phyloP scores from a whole-genome alignment of 2,329 filamentous ascomycete genomes.

The Colletotrichum sp. region DNA sequence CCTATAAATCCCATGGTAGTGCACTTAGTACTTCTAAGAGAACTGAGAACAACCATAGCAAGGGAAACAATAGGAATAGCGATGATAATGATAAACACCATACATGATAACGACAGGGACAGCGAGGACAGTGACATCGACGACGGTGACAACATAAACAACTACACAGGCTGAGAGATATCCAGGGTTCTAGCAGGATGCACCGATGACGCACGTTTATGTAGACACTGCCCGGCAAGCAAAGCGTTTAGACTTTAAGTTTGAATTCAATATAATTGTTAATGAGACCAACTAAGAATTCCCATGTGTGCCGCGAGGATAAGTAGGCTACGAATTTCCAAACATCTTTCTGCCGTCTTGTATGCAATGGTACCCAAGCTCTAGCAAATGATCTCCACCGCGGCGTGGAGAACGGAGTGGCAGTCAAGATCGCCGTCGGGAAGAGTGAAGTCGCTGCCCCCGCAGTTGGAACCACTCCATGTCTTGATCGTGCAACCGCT shows the following conservation, averaged over 20 bases:
- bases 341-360: background rate
- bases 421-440: conserved; percentile 1
- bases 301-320: background rate
- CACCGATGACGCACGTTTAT: background rate
- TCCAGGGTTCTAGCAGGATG: background rate
- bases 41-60: too few species aligned
- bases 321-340: background rate
- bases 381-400: background rate
- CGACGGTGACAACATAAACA: rapidly evolving
- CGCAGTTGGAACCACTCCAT: background rate
- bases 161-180: too few species aligned
- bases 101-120: too few species aligned
- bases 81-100: too few species aligned
- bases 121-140: background rate
- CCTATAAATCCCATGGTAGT: too few species aligned
- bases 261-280: background rate
- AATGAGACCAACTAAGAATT: background rate
- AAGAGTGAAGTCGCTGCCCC: background rate
- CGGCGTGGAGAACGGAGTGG: background rate
- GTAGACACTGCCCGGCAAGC: background rate
- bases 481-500: background rate
- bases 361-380: background rate
- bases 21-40: too few species aligned
- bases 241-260: rapidly evolving
- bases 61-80: too few species aligned